These are phyloP conservation scores for Beauveria pseudobassiana DNA, from an alignment of 2,329 filamentous ascomycete genomes.

Conservation along the genomic window DNA sequence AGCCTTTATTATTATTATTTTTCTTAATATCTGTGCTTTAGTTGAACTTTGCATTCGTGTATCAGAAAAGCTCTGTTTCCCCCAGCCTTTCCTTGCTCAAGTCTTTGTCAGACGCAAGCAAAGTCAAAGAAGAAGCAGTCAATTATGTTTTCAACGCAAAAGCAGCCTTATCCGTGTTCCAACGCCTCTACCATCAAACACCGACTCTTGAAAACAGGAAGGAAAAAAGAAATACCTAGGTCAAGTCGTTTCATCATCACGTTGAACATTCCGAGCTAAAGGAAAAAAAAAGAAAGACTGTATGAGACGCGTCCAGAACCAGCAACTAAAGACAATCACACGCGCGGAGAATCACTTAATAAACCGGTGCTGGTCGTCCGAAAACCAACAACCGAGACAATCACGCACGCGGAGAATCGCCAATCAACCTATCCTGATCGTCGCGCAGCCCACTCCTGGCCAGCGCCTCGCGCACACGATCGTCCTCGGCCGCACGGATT, in stretches of 20 bases:
- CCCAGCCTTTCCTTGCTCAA: too few species aligned
- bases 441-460: slow-evolving; percentile 35
- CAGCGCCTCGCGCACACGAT: slow-evolving; percentile 46
- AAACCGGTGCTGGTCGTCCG: slow-evolving; percentile 29
- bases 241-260: not conserved
- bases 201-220: not conserved
- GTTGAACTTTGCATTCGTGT: too few species aligned
- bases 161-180: not conserved
- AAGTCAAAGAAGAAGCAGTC: not conserved
- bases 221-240: not conserved
- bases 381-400: not conserved
- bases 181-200: not conserved
- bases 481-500: slow-evolving; percentile 51
- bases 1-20: too few species aligned
- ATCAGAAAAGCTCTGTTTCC: not conserved
- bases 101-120: not conserved
- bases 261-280: not conserved
- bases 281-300: not conserved
- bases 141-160: not conserved
- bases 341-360: slow-evolving; percentile 31
- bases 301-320: not conserved
- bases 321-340: not conserved
- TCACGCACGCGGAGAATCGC: slow-evolving; percentile 19
- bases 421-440: slow-evolving; percentile 33
- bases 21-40: not conserved